Percentiles rank a stretch among this genome's conserved stretches.
Evolutionary conservation across 139 green algal species (phyloP).

Genomic region (Asterochloris sp.): DNA sequence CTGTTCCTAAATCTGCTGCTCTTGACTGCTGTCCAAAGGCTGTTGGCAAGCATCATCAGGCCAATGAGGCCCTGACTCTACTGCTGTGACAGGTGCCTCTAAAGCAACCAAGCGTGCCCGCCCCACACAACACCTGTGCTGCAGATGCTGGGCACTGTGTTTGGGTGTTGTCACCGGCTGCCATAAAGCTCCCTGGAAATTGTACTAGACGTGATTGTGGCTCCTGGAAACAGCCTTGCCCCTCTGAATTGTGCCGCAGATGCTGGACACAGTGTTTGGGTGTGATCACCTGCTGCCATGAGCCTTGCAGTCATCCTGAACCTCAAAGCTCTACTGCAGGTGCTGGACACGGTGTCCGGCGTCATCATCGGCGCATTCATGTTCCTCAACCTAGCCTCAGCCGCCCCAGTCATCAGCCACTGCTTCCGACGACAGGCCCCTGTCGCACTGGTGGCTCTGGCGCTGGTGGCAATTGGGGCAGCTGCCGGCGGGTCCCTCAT

Average conservation of each 20-base stretch:
- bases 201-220: neutral
- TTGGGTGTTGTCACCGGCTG: too few species aligned
- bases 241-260: neutral
- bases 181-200: too few species aligned
- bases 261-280: neutral
- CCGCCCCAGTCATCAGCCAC: neutral
- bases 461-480: neutral
- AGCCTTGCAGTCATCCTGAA: too few species aligned
- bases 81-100: too few species aligned
- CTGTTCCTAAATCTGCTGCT: too few species aligned
- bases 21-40: too few species aligned
- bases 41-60: too few species aligned
- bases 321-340: neutral
- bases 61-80: too few species aligned
- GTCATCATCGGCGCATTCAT: constrained; percentile 9
- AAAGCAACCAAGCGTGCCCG: too few species aligned
- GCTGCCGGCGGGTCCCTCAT: neutral
- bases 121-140: too few species aligned
- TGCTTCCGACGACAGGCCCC: neutral
- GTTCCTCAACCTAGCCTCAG: constrained; percentile 5
- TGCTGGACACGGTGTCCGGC: constrained; percentile 11
- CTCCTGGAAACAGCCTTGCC: neutral
- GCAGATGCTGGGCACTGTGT: too few species aligned
- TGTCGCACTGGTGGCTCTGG: neutral
- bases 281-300: neutral